These are phyloP conservation scores for Boechera stricta DNA, from an alignment of 345 rosid genomes.

Conservation along the genomic window DNA sequence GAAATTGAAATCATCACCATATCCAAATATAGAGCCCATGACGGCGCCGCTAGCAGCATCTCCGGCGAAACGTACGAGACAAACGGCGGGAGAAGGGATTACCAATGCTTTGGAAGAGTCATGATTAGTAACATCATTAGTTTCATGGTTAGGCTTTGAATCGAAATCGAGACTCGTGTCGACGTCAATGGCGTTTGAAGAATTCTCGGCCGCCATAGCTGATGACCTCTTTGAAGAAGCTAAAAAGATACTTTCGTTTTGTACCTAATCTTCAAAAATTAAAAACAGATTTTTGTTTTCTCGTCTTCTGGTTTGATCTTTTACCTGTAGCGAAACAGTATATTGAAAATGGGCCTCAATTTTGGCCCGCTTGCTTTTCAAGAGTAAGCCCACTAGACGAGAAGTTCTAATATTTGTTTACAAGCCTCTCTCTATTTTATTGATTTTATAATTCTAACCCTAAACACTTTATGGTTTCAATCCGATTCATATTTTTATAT, in stretches of 20 bases:
- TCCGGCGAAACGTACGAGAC: constrained; percentile 71
- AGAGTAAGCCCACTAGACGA: too few species aligned
- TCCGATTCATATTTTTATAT: too few species aligned
- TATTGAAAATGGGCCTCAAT: not conserved
- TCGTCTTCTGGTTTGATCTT: constrained; percentile 4
- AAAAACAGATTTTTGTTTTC: not conserved
- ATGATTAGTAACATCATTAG: constrained; percentile 36
- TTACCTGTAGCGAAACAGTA: constrained; percentile 27
- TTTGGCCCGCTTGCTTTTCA: not conserved
- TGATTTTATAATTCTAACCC: too few species aligned
- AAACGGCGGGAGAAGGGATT: constrained; percentile 62
- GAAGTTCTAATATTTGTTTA: too few species aligned
- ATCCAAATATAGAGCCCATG: constrained; percentile 88
- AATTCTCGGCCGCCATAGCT: constrained; percentile 50
- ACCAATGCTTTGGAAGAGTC: constrained; percentile 49
- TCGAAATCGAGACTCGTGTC: constrained; percentile 38
- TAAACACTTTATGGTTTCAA: too few species aligned
- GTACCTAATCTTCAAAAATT: constrained; percentile 31
- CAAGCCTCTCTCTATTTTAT: too few species aligned
- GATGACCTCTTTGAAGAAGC: constrained; percentile 14
- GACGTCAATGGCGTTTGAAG: constrained; percentile 44
- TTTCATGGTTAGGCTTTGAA: constrained; percentile 42
- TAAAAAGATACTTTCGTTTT: constrained; percentile 3
- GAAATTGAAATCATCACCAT: constrained; percentile 49
- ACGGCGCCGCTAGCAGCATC: constrained; percentile 87